Percentiles rank a stretch among this genome's conserved stretches.
phyloP scores from a whole-genome alignment of 768 basidiomycete species.

The Suillus clintonianus region DNA sequence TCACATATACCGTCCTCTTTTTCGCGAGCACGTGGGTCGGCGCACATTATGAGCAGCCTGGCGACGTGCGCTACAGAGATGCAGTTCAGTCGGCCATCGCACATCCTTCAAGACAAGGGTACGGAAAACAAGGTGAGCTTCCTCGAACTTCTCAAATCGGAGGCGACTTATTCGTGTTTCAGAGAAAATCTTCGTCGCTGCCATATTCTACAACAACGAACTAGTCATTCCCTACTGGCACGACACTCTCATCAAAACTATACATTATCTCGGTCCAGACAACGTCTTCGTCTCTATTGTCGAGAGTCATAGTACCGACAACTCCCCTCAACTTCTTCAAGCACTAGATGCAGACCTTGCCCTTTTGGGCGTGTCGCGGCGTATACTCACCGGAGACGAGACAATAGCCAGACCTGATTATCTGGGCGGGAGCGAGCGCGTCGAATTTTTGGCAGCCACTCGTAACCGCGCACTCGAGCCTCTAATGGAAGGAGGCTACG shows the following conservation, averaged over 20 bases:
- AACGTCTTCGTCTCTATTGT: conserved; percentile 46
- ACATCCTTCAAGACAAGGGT: conserved; percentile 4
- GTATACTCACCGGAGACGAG: conserved; percentile 31
- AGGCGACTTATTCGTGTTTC: background rate
- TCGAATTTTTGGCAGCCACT: conserved; percentile 39
- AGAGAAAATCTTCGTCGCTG: conserved; percentile 40
- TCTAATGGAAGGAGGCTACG: conserved; percentile 38
- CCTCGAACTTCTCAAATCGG: background rate
- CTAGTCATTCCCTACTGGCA: conserved; percentile 42
- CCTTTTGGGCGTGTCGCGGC: conserved; percentile 24
- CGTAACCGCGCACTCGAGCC: conserved; percentile 46
- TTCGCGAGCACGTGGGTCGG: background rate
- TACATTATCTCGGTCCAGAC: conserved; percentile 41
- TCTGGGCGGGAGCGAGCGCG: conserved; percentile 26
- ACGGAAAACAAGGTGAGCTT: conserved; percentile 8
- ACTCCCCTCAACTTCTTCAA: conserved; percentile 32
- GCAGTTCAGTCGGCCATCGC: background rate
- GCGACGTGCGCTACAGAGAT: conserved; percentile 9
- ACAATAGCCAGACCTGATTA: conserved; percentile 21
- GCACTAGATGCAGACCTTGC: conserved; percentile 25
- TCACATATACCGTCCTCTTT: background rate
- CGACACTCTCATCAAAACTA: conserved; percentile 32
- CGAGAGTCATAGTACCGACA: conserved; percentile 39
- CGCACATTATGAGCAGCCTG: conserved; percentile 5
- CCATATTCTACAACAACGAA: conserved; percentile 43